Evolutionary conservation across 1,284 basidiomycete genomes (phyloP), one percentile per base, ranked within the genome.

Genomic region (Gomphus bonarii): DNA sequence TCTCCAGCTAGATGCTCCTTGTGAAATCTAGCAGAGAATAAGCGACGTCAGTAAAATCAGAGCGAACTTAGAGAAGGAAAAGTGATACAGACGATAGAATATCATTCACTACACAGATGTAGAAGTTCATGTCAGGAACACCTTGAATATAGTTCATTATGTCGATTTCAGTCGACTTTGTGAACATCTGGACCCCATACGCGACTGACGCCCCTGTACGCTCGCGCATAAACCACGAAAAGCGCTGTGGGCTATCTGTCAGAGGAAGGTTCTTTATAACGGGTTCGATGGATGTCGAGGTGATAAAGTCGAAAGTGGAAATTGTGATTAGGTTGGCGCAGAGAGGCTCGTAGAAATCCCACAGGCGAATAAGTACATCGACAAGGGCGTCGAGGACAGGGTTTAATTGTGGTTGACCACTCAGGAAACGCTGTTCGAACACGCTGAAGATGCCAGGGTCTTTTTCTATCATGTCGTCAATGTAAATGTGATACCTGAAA

Each of bases 21-120:
- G 36, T 56, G 47, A 44, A 57, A 68, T 54, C 65, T 76, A 40
- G 38, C 16, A 40, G 38, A n/a, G 4, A 25, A 25, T 25, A 4
- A 25, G 25, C 25, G 25, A 25, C 25, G 25, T 25, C 25, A 40
- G n/a, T 8, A 16, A 18, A 35, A 35, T 9, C 33, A 12, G 9
- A 35, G 33, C 31, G 4, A 25, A 25, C 3, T 7, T 40, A n/a
- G 3, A 40, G 38, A 18, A 3, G n/a, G 3, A 40, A 14, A 5
- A 8, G n/a, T n/a, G 38, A 16, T 7, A 40, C 38, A 40, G 10
- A 57, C 55, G 55, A 57, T 18, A 57, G 25, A 18, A 57, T n/a
- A 31, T 57, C 55, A 43, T 57, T 57, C 20, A 38, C 31, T 9
- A 57, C 1, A n/a, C 18, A 18, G 38, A 57, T 38, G 48, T 49